Conservation (phyloP, 75 land plant genomes). For the Isoetes taiwanensis region DNA sequence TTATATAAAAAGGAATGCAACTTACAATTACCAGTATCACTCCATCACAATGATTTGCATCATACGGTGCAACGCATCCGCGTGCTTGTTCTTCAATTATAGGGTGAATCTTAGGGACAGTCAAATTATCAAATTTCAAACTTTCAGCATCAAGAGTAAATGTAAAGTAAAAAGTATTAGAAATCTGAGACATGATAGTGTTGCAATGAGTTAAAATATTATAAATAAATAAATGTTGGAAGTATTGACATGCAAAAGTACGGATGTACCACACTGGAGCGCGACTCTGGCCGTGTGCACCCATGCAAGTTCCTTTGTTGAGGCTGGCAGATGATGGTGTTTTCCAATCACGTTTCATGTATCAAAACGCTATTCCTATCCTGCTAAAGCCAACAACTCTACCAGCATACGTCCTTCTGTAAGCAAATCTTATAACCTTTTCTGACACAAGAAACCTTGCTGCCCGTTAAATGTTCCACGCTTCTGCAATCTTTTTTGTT, state of each 20-base stretch:
- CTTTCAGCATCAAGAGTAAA: constrained; percentile 61
- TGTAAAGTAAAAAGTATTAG: constrained; percentile 90
- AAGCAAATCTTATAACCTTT: constrained; percentile 39
- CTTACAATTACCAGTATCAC: no score
- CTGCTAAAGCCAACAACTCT: constrained; percentile 91
- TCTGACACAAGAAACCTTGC: constrained; percentile 19
- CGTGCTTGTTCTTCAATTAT: constrained; percentile 91
- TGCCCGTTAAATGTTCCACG: constrained; percentile 21
- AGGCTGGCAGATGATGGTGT: constrained; percentile 85
- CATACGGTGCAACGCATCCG: constrained; percentile 48
- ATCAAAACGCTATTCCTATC: constrained; percentile 78
- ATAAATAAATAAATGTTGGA: no score
- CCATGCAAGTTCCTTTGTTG: constrained; percentile 96
- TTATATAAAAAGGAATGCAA: no score
- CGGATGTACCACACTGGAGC: constrained; percentile 58
- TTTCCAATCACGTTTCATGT: constrained; percentile 67
- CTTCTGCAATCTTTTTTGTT: constrained; percentile 34
- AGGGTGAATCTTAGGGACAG: constrained; percentile 55
- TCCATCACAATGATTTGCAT: constrained; percentile 68
- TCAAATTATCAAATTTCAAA: constrained; percentile 25
- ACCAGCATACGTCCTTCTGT: constrained; percentile 67
- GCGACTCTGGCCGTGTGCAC: constrained; percentile 63
- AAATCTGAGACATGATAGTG: no score
- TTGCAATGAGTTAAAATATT: no score
- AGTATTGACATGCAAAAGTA: no score